A percentile compares a stretch with the other conserved stretches of the same genome.
Evolutionary conservation across 192 early-diverging fungal genomes (phyloP).

Genomic region (Phlyctochytrium bullatum): DNA sequence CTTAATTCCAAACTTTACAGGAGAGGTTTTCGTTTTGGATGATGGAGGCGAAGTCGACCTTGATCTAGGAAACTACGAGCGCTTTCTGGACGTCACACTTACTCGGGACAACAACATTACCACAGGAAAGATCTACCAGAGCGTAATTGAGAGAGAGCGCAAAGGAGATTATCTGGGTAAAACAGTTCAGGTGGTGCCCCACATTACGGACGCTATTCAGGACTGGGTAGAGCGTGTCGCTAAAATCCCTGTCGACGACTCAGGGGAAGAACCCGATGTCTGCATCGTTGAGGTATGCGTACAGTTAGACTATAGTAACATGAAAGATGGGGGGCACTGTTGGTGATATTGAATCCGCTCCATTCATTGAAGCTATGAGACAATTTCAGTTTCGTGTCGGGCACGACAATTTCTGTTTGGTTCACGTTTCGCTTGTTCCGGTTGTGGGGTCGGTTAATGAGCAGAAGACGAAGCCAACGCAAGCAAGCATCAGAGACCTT

Average conservation of each 20-base stretch:
- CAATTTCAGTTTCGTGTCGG: slow-evolving; percentile 99
- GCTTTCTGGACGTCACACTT: slow-evolving; percentile 91
- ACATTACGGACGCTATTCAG: slow-evolving; percentile 96
- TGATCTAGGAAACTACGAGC: slow-evolving; percentile 99
- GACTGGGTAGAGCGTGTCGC: slow-evolving; percentile 98
- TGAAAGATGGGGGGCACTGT: slow-evolving; percentile 86
- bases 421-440: slow-evolving; percentile 96
- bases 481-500: slow-evolving; percentile 91
- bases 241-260: slow-evolving; percentile 77
- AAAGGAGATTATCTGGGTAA: slow-evolving; percentile 96
- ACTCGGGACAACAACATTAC: slow-evolving; percentile 99
- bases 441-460: slow-evolving; percentile 97
- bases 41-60: slow-evolving; percentile 99
- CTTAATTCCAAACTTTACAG: slow-evolving; percentile 34
- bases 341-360: slow-evolving; percentile 98
- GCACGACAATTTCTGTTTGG: slow-evolving; percentile 95
- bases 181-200: slow-evolving; percentile 98
- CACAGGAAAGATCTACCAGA: slow-evolving; percentile 96
- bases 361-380: slow-evolving; percentile 99
- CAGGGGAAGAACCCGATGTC: slow-evolving; percentile 82
- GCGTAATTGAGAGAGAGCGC: slow-evolving; percentile 93
- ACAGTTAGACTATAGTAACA: slow-evolving; percentile 2
- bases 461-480: slow-evolving; percentile 99
- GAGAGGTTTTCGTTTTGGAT: slow-evolving; percentile 97
- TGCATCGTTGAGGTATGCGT: slow-evolving; percentile 89